Evolutionary conservation across 1,139 yeast genomes (phyloP).

Genomic region (Candida labiduridarum): DNA sequence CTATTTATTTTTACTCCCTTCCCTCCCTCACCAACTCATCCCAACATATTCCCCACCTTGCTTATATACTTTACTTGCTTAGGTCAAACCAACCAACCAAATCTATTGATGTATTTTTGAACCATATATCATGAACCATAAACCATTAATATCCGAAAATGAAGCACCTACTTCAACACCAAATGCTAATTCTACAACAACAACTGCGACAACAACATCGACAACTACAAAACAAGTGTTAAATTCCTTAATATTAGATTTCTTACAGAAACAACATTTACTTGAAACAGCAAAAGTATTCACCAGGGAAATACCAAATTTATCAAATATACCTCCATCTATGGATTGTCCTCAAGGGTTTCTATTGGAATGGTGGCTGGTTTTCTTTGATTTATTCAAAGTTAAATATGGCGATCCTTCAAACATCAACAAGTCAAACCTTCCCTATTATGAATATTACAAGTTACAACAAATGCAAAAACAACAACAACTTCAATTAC

Average conservation of each 20-base stretch:
- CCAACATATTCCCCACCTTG: no score
- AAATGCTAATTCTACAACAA: neutral
- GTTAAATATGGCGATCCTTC: conserved; percentile 50
- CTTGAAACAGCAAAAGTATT: conserved; percentile 73
- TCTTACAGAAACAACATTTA: conserved; percentile 72
- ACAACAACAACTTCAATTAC: conserved; percentile 16
- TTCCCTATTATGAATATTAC: conserved; percentile 8
- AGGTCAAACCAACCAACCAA: no score
- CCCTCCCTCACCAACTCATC: no score
- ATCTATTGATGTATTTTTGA: no score
- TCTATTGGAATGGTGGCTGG: conserved; percentile 93
- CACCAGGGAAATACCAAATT: conserved; percentile 64
- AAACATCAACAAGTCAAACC: conserved; percentile 38
- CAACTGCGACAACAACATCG: neutral
- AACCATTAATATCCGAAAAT: conserved; percentile 1
- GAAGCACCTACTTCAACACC: neutral
- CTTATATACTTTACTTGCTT: no score
- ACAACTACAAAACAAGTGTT: conserved; percentile 60
- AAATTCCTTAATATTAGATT: conserved; percentile 87
- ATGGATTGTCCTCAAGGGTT: conserved; percentile 89
- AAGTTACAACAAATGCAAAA: conserved; percentile 11
- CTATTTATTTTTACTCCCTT: no score
- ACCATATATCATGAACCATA: neutral
- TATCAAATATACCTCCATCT: conserved; percentile 54
- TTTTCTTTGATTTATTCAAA: conserved; percentile 91